Percentiles rank a stretch among this genome's conserved stretches.
Evolutionary conservation across 805 yeast genomes (phyloP).

Genomic region (Suhomyces vadensis): DNA sequence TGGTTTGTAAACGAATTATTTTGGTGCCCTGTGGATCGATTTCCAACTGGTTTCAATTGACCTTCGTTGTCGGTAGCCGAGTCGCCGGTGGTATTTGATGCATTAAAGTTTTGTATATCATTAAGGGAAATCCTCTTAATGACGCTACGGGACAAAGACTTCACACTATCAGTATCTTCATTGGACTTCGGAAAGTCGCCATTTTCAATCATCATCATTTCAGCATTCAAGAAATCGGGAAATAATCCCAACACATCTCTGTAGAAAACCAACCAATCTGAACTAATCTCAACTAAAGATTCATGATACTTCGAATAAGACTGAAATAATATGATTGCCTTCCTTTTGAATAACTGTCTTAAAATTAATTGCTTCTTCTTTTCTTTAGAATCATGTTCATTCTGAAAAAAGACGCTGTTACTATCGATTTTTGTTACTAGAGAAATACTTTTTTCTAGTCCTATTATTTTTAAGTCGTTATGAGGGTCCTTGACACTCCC

Average conservation of each 20-base stretch:
- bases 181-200: slow-evolving; percentile 9
- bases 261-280: slow-evolving; percentile 42
- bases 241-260: slow-evolving; percentile 36
- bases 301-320: slow-evolving; percentile 37
- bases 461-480: slow-evolving; percentile 32
- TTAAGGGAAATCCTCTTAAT: slow-evolving; percentile 21
- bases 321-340: slow-evolving; percentile 34
- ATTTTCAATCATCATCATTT: slow-evolving; percentile 10
- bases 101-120: slow-evolving; percentile 16
- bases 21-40: not conserved
- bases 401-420: slow-evolving; percentile 26
- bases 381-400: slow-evolving; percentile 16
- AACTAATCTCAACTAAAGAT: slow-evolving; percentile 39
- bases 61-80: slow-evolving; percentile 18
- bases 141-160: slow-evolving; percentile 17
- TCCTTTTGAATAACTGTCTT: slow-evolving; percentile 37
- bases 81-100: slow-evolving; percentile 13
- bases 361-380: slow-evolving; percentile 34
- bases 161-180: slow-evolving; percentile 14
- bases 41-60: not conserved
- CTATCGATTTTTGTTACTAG: slow-evolving; percentile 28
- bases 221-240: slow-evolving; percentile 40
- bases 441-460: slow-evolving; percentile 35
- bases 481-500: slow-evolving; percentile 24
- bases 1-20: not conserved